These are phyloP conservation scores for Vinca minor DNA, from an alignment of 257 asterid genomes.

Conservation along the genomic window DNA sequence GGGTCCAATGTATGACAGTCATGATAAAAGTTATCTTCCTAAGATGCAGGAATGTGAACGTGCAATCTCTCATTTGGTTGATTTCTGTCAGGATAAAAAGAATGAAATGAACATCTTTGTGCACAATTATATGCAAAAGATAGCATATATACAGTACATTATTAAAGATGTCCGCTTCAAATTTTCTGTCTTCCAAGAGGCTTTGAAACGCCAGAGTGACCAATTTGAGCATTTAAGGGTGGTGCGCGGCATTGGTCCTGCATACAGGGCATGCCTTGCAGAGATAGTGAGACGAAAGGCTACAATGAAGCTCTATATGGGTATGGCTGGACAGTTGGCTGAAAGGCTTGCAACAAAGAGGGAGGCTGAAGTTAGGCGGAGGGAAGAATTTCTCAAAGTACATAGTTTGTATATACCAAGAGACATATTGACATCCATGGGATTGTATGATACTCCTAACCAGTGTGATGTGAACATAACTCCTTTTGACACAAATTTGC, in stretches of 20 bases:
- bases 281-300: slow-evolving; percentile 92
- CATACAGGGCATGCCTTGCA: slow-evolving; percentile 92
- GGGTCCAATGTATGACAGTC: slow-evolving; percentile 93
- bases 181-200: slow-evolving; percentile 92
- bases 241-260: slow-evolving; percentile 85
- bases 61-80: slow-evolving; percentile 55
- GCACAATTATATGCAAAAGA: slow-evolving; percentile 85
- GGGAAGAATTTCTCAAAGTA: slow-evolving; percentile 75
- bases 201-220: slow-evolving; percentile 77
- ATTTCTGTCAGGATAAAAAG: slow-evolving; percentile 73
- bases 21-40: slow-evolving; percentile 67
- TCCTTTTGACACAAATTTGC: slow-evolving; percentile 75
- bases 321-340: slow-evolving; percentile 95
- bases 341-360: slow-evolving; percentile 90
- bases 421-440: slow-evolving; percentile 81
- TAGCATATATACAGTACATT: slow-evolving; percentile 74
- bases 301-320: slow-evolving; percentile 87
- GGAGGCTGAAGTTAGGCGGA: slow-evolving; percentile 73
- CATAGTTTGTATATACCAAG: slow-evolving; percentile 69
- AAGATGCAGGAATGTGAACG: slow-evolving; percentile 72
- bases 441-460: slow-evolving; percentile 73
- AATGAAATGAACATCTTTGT: slow-evolving; percentile 76
- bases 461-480: slow-evolving; percentile 78
- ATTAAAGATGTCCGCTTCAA: slow-evolving; percentile 75
- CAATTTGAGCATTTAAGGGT: slow-evolving; percentile 84